Conservation (phyloP, 768 basidiomycete species). For the Naganishia antarctica region DNA sequence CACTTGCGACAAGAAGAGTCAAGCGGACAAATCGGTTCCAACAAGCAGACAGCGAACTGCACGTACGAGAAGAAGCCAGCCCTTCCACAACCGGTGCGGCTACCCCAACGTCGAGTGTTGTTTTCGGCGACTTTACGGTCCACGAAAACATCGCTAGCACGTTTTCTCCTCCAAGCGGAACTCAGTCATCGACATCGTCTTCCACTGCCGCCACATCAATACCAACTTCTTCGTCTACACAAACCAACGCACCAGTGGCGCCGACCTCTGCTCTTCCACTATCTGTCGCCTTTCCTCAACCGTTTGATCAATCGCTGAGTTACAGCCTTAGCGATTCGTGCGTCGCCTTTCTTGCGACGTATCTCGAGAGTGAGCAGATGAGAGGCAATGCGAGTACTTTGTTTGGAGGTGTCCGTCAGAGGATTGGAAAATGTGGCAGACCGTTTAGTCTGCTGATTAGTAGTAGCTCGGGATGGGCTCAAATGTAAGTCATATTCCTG, state of each 20-base stretch:
- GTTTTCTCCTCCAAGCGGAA: neutral
- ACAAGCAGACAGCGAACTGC: too few relatives aligned
- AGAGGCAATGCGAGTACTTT: neutral
- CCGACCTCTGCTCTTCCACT: neutral
- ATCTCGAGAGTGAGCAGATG: constrained; percentile 21
- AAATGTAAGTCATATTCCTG: constrained; percentile 18
- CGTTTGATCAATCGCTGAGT: constrained; percentile 21
- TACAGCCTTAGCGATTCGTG: constrained; percentile 19
- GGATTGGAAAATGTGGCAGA: neutral
- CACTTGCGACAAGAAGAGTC: too few relatives aligned
- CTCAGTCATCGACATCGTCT: too few relatives aligned
- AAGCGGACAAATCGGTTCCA: too few relatives aligned
- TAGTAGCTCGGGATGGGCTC: constrained; percentile 22
- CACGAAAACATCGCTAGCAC: neutral
- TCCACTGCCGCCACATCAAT: too few relatives aligned
- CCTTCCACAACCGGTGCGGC: neutral
- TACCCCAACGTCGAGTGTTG: neutral
- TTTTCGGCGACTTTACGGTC: neutral
- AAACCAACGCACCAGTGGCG: neutral
- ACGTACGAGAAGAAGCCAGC: neutral
- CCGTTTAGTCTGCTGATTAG: constrained; percentile 24
- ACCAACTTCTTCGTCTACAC: neutral
- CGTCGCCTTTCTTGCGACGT: constrained; percentile 23
- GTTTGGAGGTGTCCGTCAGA: neutral
- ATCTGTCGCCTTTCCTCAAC: constrained; percentile 14